phyloP scores from a whole-genome alignment of 495 filamentous ascomycete genomes.

The Penicillium ucsense region DNA sequence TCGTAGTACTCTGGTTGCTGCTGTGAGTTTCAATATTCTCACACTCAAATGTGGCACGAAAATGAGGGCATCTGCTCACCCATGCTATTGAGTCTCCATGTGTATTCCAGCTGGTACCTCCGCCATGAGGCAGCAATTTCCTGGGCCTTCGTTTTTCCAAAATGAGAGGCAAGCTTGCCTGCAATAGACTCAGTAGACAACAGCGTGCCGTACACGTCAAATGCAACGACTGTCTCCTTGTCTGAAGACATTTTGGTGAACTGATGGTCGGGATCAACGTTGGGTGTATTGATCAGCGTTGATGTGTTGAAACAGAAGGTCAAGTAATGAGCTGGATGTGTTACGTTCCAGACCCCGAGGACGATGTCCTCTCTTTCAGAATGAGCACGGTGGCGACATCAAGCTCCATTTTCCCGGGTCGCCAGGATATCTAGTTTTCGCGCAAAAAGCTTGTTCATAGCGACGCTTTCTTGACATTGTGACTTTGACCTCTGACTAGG shows the following conservation, averaged over 20 bases:
- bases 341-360: no score
- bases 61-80: slow-evolving; percentile 27
- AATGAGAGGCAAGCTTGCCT: slow-evolving; percentile 38
- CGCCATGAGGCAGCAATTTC: slow-evolving; percentile 48
- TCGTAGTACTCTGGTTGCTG: slow-evolving; percentile 44
- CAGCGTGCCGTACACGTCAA: slow-evolving; percentile 70
- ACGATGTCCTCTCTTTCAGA: no score
- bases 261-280: not conserved
- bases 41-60: not conserved
- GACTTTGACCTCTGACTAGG: no score
- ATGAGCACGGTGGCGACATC: no score
- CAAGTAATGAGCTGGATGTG: no score
- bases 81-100: slow-evolving; percentile 78
- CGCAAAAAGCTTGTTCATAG: no score
- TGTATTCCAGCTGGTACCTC: slow-evolving; percentile 68
- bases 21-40: not conserved
- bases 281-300: not conserved
- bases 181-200: slow-evolving; percentile 61
- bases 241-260: slow-evolving; percentile 4
- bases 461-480: no score
- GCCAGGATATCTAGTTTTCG: no score
- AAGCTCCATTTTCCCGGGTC: no score
- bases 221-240: slow-evolving; percentile 44
- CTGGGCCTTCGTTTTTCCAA: slow-evolving; percentile 44
- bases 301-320: not conserved